A percentile compares a stretch with the other conserved stretches of the same genome.
These are phyloP conservation scores for Neurospora sp. DNA, from an alignment of 495 filamentous ascomycete species.

Conservation along the genomic window DNA sequence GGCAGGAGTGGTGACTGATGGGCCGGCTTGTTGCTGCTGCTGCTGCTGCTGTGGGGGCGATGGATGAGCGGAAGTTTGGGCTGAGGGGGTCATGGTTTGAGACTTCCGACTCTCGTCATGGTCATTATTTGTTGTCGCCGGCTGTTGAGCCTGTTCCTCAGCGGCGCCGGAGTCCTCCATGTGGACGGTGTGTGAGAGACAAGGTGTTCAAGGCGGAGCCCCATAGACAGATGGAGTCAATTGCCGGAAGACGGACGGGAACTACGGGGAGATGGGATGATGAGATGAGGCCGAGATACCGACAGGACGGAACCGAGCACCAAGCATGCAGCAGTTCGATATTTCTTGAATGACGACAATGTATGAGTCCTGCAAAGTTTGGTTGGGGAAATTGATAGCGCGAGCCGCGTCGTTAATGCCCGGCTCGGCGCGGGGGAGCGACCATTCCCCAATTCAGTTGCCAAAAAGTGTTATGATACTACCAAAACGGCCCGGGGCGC, in stretches of 20 bases:
- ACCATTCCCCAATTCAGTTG: not conserved
- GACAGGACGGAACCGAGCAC: not conserved
- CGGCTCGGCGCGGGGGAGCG: not conserved
- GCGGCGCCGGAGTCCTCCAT: not conserved
- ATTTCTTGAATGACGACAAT: no score
- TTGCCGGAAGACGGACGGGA: not conserved
- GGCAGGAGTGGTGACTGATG: not conserved
- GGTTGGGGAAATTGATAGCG: not conserved
- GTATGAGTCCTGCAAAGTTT: not conserved
- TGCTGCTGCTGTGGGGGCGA: not conserved
- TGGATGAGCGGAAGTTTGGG: not conserved
- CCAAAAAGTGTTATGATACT: not conserved
- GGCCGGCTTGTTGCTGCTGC: not conserved
- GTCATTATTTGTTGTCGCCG: not conserved
- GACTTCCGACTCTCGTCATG: not conserved
- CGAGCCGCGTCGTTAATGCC: not conserved
- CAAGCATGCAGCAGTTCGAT: no score
- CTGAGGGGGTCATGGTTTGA: not conserved
- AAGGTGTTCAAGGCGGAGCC: not conserved
- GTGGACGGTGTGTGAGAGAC: not conserved
- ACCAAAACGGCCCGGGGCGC: not conserved
- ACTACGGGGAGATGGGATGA: not conserved
- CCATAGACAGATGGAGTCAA: not conserved
- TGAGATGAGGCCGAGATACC: not conserved
- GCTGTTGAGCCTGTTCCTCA: not conserved